Evolutionary conservation across 2,329 filamentous ascomycete species (phyloP), one percentile per base, ranked within the genome.

Genomic region (Mollisia scopiformis): DNA sequence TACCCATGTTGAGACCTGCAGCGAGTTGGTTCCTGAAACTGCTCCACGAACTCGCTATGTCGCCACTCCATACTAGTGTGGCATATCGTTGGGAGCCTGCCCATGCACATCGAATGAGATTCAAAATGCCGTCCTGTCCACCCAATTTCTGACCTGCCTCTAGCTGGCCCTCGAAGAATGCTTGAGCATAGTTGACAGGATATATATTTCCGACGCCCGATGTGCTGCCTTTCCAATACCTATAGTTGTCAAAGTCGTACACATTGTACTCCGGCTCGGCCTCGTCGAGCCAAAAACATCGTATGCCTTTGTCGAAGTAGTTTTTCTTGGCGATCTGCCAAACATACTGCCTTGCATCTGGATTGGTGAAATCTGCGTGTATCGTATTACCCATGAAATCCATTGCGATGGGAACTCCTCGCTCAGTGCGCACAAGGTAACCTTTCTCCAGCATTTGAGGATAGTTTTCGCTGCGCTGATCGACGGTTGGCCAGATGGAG

Each of bases 401-500:
- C 79, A 89, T 83, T 0, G 78, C 81, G 1, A 80, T 80, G 0
- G 85, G 79, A 21, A 86, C 74, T 1, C 87, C 87, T 5, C 86
- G 79, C 61, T 89, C 87, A 7, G 77, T 79, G 0, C 85, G 81
- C 61, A 89, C 85, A 1, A 90, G 78, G 3, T 83, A 78, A 0
- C 87, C 87, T 11, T 79, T 77, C 57, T 86, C 83, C 0, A 87
- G 73, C 85, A 89, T 88, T 63, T 88, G 82, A 0, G 78, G 66
- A 68, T 82, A 89, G 69, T 88, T 88, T 47, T 86, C 82, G 0
- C 82, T 85, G 1, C 72, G 68, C 14, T 78, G 79, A 55, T 89
- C 85, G 1, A 90, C 86, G 0, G 86, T 89, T 0, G 88, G 87
- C 87, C 88, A 90, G 65, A 90, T 82, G 0, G 86, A 89, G 0